Base-by-base conservation (phyloP, 2,329 filamentous ascomycete species). In the Trichoderma sp. region DNA sequence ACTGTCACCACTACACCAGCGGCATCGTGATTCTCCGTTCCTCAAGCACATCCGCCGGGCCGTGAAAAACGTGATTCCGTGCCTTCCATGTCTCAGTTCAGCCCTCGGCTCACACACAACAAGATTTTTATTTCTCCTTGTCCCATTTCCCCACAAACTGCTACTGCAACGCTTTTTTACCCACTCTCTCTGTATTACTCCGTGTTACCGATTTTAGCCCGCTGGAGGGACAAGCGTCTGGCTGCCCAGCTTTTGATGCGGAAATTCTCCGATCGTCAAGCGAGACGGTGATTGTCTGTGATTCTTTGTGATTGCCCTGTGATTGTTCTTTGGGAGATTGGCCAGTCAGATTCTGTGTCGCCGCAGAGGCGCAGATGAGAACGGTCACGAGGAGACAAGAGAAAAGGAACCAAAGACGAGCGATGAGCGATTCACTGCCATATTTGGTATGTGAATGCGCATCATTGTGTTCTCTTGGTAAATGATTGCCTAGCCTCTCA, bases 21-120 rank as follows among this genome's bases (percentile, higher is more conserved):
- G n/a, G n/a, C 43, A 51, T 51, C 9, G 43, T 21, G n/a, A 51
- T 12, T 21, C 43, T 51, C 43, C 47, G 34, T 51, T 34, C 36
- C 32, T 69, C 56, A 69, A 34, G 56, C 60, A 71, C 60, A 71
- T 21, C 60, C 34, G 24, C 30, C 68, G 68, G 68, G 68, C 68
- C 58, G 68, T 64, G 60, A 64, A 43, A 43, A 64, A 26, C 43
- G 58, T 64, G 68, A 56, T 64, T 47, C 68, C 60, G 68, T 56
- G 32, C 32, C 36, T 63, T 63, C 32, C 60, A 64, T 28, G 47
- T 64, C 43, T 57, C 68, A 56, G 32, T 57, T 32, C 32, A 28
- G 51, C 47, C 8, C 64, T 14, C 51, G 47, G 24, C 24, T 56
- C 47, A 15, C 28, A 30, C 30, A 34, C 34, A 26, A 24, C 32